Evolutionary conservation across 2,329 filamentous ascomycete species (phyloP).

Genomic region (Zymoseptoria passerinii): DNA sequence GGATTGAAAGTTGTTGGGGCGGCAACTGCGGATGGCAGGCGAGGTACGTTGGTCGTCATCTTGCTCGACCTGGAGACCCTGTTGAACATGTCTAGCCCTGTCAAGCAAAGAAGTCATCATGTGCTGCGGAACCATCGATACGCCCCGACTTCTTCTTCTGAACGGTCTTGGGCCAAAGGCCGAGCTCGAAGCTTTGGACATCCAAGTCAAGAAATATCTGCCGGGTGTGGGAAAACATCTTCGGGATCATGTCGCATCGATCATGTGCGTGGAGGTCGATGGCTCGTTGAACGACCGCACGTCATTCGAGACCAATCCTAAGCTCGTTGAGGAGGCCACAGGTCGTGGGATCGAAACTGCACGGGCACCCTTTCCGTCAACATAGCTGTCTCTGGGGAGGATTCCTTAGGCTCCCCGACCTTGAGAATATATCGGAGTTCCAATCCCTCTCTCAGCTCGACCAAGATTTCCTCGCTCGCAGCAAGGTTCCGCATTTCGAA

Average conservation of each 20-base stretch:
- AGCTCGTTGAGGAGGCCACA: constrained; percentile 32
- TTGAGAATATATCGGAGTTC: constrained; percentile 41
- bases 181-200: constrained; percentile 46
- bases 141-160: constrained; percentile 45
- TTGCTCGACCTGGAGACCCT: neutral
- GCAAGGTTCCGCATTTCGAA: constrained; percentile 52
- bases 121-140: constrained; percentile 32
- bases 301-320: constrained; percentile 10
- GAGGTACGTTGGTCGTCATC: constrained; percentile 22
- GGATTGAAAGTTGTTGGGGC: constrained; percentile 41
- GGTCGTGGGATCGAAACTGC: neutral
- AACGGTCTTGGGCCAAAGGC: constrained; percentile 50
- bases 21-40: neutral
- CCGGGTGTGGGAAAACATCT: constrained; percentile 55
- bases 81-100: constrained; percentile 8
- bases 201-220: constrained; percentile 48
- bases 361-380: neutral
- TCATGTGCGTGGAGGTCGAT: neutral
- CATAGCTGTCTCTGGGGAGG: constrained; percentile 7
- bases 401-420: constrained; percentile 22
- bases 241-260: constrained; percentile 45
- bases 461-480: constrained; percentile 39
- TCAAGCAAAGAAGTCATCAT: constrained; percentile 34
- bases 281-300: constrained; percentile 41
- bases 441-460: constrained; percentile 38